Conservation (phyloP, 371 early-diverging fungal species). For the Cokeromyces recurvatus region DNA sequence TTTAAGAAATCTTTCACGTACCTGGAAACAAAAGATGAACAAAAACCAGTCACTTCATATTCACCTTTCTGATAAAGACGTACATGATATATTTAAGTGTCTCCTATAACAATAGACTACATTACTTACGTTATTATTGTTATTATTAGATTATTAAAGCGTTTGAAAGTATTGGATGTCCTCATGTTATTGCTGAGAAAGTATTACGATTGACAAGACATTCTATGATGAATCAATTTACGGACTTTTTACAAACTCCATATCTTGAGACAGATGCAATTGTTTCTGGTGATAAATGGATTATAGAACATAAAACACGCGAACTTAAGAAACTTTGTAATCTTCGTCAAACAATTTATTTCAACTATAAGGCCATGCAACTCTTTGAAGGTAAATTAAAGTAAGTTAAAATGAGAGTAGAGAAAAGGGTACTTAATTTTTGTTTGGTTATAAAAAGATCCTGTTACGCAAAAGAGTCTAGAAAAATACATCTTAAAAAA, state of each 20-base stretch:
- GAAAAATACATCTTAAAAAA: slow-evolving; percentile 17
- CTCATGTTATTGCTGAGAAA: slow-evolving; percentile 7
- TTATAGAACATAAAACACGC: slow-evolving; percentile 4
- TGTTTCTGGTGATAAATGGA: slow-evolving; percentile 12
- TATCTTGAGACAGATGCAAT: slow-evolving; percentile 10
- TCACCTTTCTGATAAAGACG: neutral
- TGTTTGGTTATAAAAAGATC: neutral
- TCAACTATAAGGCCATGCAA: slow-evolving; percentile 10
- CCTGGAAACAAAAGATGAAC: slow-evolving; percentile 7
- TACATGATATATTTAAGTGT: neutral
- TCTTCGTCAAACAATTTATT: slow-evolving; percentile 16
- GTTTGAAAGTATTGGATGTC: slow-evolving; percentile 11
- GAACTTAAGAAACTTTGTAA: slow-evolving; percentile 2
- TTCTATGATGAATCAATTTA: slow-evolving; percentile 2
- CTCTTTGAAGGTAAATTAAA: slow-evolving; percentile 10
- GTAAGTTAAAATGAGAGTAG: neutral
- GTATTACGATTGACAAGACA: slow-evolving; percentile 6
- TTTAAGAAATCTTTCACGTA: slow-evolving; percentile 4
- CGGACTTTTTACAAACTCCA: slow-evolving; percentile 16
- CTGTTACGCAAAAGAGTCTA: slow-evolving; percentile 7
- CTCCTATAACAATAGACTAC: too few species aligned
- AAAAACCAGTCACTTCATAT: neutral
- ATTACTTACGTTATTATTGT: neutral
- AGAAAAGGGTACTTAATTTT: neutral
- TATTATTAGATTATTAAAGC: slow-evolving; percentile 13